Conservation (phyloP, 192 early-diverging fungal genomes). For the Coemansia nantahalensis region DNA sequence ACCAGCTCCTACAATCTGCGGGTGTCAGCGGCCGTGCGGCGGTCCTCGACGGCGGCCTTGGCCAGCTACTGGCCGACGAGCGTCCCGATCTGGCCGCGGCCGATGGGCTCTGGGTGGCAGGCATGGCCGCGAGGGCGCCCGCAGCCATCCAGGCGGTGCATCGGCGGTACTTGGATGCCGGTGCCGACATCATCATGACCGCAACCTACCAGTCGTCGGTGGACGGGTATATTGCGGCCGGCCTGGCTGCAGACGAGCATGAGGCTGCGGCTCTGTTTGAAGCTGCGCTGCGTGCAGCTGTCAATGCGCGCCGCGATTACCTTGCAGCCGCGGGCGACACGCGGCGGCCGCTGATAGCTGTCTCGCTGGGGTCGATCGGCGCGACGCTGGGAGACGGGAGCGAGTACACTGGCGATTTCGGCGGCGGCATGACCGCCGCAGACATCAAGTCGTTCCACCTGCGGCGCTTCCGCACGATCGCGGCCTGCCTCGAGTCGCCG, state of each 20-base stretch:
- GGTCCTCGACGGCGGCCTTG: slow-evolving; percentile 31
- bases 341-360: slow-evolving; percentile 47
- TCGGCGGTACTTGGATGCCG: slow-evolving; percentile 51
- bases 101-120: slow-evolving; percentile 28
- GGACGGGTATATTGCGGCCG: slow-evolving; percentile 38
- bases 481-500: slow-evolving; percentile 5
- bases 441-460: slow-evolving; percentile 58
- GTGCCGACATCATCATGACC: slow-evolving; percentile 57
- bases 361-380: slow-evolving; percentile 64
- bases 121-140: slow-evolving; percentile 18
- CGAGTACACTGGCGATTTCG: slow-evolving; percentile 68
- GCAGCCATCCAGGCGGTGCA: slow-evolving; percentile 35
- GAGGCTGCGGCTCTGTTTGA: slow-evolving; percentile 33
- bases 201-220: slow-evolving; percentile 58
- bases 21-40: not conserved
- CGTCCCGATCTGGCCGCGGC: slow-evolving; percentile 6
- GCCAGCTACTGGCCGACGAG: slow-evolving; percentile 29
- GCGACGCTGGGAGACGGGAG: slow-evolving; percentile 61
- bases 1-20: not conserved
- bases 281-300: slow-evolving; percentile 44
- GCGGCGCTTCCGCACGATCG: slow-evolving; percentile 40
- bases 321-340: slow-evolving; percentile 8
- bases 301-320: slow-evolving; percentile 53
- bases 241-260: slow-evolving; percentile 27
- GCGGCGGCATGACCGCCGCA: slow-evolving; percentile 18